Evolutionary conservation across 1,284 basidiomycete genomes (phyloP), one percentile per base, ranked within the genome.

Genomic region (Somion occarium): DNA sequence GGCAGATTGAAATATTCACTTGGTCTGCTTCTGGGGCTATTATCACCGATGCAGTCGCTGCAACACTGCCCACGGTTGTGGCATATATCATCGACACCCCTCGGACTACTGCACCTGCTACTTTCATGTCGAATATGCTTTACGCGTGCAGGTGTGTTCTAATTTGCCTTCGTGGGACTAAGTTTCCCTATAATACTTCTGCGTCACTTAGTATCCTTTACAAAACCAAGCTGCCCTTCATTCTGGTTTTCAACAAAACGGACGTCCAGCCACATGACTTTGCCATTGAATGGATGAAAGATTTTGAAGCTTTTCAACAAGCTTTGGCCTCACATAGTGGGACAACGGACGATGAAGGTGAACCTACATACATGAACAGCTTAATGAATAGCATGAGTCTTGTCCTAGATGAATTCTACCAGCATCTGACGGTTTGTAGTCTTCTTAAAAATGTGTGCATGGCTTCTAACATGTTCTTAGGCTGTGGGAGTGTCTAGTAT

Each of bases 81-180:
- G 97, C 95, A 11, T 99, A 98, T 67, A 83, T 99, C 53, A 93
- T 99, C 62, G 97, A 99, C 70, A 99, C 97, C 1, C 96, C 97
- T 15, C 80, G 97, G 52, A 96, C 94, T 9, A 88, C 88, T 0
- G 86, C 94, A 0, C 97, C 97, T 0, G 93, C 96, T 4, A 99
- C 97, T 0, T 99, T 99, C 70, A 99, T 99, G 97, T 93, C 89
- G 49, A 99, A 99, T 70, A 99, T 99, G 97, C 79, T 99, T 46
- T 99, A 99, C 64, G 97, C 97, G 0, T 99, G 97, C 79, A 93
- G 91, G 90, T 88, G 55, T 58, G 82, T 69, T 15, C 18, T 23
- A 24, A 20, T 46, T 23, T 51, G 15, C 55, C 27, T 30, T 43
- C 23, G 30, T 24, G 15, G 22, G 25, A 27, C 24, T 24, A 9